Evolutionary conservation across 129 eudicot species (phyloP).

Genomic region (Glebionis coronaria): DNA sequence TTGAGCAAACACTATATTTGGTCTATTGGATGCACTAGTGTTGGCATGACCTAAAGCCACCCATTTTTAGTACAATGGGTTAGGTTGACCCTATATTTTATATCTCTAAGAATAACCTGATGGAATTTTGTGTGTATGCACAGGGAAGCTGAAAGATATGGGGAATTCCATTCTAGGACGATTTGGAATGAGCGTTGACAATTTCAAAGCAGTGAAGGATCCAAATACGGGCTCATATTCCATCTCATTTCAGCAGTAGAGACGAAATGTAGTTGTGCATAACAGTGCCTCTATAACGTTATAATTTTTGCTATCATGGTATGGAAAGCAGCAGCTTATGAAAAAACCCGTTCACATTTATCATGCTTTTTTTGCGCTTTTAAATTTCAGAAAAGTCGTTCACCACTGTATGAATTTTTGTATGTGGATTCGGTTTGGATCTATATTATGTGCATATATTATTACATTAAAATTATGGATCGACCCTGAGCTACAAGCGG

Average conservation of each 20-base stretch:
- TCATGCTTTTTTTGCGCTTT: not conserved
- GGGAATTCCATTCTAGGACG: conserved; percentile 82
- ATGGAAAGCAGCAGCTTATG: not conserved
- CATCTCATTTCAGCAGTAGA: conserved; percentile 64
- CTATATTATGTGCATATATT: not conserved
- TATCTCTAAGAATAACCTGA: not conserved
- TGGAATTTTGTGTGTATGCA: conserved; percentile 26
- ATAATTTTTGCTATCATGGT: conserved; percentile 5
- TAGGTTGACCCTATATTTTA: no score
- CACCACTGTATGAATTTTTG: conserved; percentile 1
- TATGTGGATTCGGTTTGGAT: not conserved
- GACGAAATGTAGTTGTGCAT: conserved; percentile 15
- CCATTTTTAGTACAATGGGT: no score
- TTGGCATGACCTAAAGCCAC: no score
- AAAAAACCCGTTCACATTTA: no score
- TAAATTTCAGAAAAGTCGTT: not conserved
- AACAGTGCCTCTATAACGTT: not conserved
- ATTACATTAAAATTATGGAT: conserved; percentile 1
- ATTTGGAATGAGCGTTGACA: conserved; percentile 98
- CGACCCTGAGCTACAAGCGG: no score
- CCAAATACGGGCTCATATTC: conserved; percentile 96
- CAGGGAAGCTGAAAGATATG: conserved; percentile 90
- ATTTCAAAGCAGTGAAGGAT: conserved; percentile 91
- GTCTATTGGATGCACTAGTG: no score
- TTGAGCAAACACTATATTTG: no score